Conservation (phyloP, 441 rosid genomes). For the Adansonia rubrostipa region DNA sequence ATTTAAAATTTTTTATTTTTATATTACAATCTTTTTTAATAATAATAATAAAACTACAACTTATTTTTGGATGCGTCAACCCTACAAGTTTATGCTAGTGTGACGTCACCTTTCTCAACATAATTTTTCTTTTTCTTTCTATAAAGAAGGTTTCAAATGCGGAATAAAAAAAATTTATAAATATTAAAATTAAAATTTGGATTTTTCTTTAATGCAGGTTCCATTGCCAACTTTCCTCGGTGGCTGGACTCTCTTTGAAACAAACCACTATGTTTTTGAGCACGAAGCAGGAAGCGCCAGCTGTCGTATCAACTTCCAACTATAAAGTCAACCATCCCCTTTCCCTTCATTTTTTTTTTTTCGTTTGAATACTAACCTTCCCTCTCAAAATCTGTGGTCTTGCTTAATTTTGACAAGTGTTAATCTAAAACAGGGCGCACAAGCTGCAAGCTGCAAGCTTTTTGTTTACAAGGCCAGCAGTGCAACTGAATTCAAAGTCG, state of each 20-base stretch:
- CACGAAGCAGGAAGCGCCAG: conserved; percentile 30
- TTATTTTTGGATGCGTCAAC: too few species aligned
- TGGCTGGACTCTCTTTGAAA: conserved; percentile 14
- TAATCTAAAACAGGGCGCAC: background rate
- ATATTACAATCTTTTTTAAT: too few species aligned
- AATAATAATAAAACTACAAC: too few species aligned
- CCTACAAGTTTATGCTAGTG: too few species aligned
- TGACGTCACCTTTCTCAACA: too few species aligned
- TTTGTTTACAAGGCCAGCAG: background rate
- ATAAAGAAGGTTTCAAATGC: too few species aligned
- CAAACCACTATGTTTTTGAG: conserved; percentile 8
- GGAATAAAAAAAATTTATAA: too few species aligned
- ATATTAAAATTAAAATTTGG: too few species aligned
- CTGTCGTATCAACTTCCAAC: conserved; percentile 29
- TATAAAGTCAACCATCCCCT: conserved; percentile 42
- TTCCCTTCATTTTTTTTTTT: background rate
- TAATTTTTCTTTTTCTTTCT: too few species aligned
- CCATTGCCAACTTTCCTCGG: conserved; percentile 23
- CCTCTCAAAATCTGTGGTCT: background rate
- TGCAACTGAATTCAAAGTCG: conserved; percentile 39
- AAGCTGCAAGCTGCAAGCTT: too few species aligned
- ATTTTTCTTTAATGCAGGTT: too few species aligned
- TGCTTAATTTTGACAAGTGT: background rate
- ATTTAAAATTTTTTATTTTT: too few species aligned
- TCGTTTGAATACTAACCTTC: background rate